phyloP scores from a whole-genome alignment of 2,329 filamentous ascomycete species.

The Cercospora sp. region DNA sequence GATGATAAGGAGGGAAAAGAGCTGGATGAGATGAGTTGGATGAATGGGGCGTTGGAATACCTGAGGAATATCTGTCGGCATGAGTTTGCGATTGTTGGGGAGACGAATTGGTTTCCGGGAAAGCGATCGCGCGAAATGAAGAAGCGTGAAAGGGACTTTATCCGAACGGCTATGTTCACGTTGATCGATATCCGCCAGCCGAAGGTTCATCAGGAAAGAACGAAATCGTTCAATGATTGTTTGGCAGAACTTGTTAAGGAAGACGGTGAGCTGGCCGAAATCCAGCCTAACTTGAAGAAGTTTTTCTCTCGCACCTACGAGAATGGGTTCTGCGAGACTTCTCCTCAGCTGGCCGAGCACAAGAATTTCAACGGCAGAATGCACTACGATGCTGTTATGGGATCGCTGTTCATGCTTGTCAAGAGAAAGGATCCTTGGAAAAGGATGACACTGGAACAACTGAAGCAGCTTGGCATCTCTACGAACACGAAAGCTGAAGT shows the following conservation, averaged over 20 bases:
- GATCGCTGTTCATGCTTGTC: not conserved
- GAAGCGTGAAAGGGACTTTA: not conserved
- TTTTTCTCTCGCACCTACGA: not conserved
- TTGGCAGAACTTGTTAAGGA: not conserved
- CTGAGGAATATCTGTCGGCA: not conserved
- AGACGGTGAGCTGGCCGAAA: not conserved
- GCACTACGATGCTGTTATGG: not conserved
- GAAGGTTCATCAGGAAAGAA: not conserved
- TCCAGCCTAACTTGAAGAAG: not conserved
- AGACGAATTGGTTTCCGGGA: not conserved
- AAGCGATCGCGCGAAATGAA: not conserved
- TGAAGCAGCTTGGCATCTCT: not conserved
- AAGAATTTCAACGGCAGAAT: not conserved
- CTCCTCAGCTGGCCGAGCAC: not conserved
- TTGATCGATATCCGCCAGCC: not conserved
- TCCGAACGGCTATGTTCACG: not conserved
- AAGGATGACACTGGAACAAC: not conserved
- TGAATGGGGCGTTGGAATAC: not conserved
- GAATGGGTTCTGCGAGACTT: not conserved
- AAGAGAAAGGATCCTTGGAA: not conserved
- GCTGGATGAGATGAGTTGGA: not conserved
- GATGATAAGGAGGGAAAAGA: not conserved
- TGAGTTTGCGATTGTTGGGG: not conserved
- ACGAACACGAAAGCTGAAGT: not conserved
- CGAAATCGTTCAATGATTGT: not conserved